These are phyloP conservation scores for Galerina marginata DNA, from an alignment of 768 basidiomycete genomes.

Conservation along the genomic window DNA sequence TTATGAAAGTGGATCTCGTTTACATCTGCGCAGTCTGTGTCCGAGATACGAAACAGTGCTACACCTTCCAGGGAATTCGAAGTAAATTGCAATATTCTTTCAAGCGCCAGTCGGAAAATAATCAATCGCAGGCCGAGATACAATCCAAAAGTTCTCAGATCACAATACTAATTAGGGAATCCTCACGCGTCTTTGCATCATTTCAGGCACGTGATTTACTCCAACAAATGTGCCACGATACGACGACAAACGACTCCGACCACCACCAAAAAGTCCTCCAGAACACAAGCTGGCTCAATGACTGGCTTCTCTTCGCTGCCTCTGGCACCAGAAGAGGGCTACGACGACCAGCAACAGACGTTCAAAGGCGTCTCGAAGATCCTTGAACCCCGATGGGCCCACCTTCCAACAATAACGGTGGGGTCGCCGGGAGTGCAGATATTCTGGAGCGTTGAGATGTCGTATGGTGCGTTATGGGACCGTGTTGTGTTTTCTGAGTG, in stretches of 20 bases:
- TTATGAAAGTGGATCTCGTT: no score
- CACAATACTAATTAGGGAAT: no score
- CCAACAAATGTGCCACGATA: neutral
- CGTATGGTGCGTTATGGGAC: slow-evolving; percentile 61
- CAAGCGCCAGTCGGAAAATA: no score
- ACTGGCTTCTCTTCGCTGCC: slow-evolving; percentile 57
- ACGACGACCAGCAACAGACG: slow-evolving; percentile 33
- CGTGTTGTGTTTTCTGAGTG: neutral
- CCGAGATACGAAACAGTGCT: no score
- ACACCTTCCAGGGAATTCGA: no score
- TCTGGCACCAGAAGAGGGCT: slow-evolving; percentile 47
- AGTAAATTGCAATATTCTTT: no score
- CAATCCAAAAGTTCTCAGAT: no score
- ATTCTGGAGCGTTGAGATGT: slow-evolving; percentile 96
- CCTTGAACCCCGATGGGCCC: slow-evolving; percentile 69
- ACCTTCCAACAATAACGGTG: slow-evolving; percentile 73
- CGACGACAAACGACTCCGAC: neutral
- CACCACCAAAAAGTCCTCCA: neutral
- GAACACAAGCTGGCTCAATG: slow-evolving; percentile 36
- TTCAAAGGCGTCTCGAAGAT: slow-evolving; percentile 64
- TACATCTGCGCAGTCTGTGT: no score
- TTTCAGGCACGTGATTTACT: no score
- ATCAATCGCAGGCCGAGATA: no score
- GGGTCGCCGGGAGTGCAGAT: slow-evolving; percentile 86
- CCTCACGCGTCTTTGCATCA: no score